Percentiles rank a stretch among this genome's conserved stretches.
Evolutionary conservation across 2,329 filamentous ascomycete species (phyloP).

Genomic region (Phaeosphaeriaceae sp.): DNA sequence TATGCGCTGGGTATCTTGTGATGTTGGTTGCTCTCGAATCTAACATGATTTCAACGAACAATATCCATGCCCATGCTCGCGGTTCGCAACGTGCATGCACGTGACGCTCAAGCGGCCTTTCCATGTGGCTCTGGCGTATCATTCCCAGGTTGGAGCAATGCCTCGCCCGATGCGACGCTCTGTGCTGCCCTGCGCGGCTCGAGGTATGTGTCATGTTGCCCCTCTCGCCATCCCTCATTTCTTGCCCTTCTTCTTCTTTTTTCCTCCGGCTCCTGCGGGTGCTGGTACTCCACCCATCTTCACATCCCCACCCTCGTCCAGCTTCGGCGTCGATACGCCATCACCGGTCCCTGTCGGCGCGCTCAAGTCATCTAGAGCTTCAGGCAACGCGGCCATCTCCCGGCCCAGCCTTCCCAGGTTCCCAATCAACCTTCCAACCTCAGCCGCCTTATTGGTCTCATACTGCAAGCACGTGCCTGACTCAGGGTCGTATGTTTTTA

Average conservation of each 20-base stretch:
- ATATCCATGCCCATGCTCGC: background rate
- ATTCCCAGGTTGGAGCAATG: no score
- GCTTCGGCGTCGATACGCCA: conserved; percentile 40
- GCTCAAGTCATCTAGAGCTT: conserved; percentile 49
- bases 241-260: conserved; percentile 62
- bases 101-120: background rate
- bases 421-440: conserved; percentile 83
- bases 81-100: background rate
- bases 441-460: conserved; percentile 86
- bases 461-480: conserved; percentile 89
- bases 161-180: background rate
- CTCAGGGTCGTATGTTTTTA: conserved; percentile 89
- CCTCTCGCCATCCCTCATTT: conserved; percentile 44
- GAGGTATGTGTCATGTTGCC: background rate
- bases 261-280: conserved; percentile 41
- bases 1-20: conserved; percentile 9
- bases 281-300: conserved; percentile 38
- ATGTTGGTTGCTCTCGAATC: background rate
- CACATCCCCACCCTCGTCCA: conserved; percentile 40
- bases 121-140: background rate
- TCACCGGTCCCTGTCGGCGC: conserved; percentile 36
- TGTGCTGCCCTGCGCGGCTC: background rate
- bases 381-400: conserved; percentile 61
- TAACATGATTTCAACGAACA: background rate
- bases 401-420: conserved; percentile 79